Conservation (phyloP, 345 rosid genomes). For the Melaleuca alternifolia region DNA sequence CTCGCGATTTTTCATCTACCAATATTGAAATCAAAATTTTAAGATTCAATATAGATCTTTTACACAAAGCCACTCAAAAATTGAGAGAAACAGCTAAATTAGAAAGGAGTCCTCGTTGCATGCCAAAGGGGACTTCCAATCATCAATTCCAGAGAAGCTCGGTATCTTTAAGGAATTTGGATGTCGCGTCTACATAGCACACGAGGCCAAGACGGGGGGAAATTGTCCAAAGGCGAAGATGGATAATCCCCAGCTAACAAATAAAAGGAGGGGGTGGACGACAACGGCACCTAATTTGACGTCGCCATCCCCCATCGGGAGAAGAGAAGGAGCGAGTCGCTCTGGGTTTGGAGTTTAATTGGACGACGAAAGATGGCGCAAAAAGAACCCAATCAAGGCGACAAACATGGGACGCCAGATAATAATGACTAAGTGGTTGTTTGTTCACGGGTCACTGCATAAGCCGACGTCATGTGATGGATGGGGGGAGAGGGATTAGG, state of each 20-base stretch:
- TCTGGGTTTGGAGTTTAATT: background rate
- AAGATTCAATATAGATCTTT: no score
- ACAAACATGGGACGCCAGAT: background rate
- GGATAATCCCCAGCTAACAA: background rate
- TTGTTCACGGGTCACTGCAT: constrained; percentile 1
- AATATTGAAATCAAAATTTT: no score
- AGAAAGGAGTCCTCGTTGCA: background rate
- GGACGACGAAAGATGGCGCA: background rate
- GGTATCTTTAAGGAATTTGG: no score
- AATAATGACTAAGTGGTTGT: background rate
- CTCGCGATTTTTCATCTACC: no score
- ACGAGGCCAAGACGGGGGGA: background rate
- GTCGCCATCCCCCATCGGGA: background rate
- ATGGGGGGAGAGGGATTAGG: background rate
- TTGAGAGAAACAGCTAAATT: background rate
- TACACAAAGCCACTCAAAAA: background rate
- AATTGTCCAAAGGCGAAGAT: background rate
- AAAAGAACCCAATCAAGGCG: background rate
- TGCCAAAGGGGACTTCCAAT: background rate
- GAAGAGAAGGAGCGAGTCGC: background rate
- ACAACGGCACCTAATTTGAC: background rate
- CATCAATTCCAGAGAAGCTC: background rate
- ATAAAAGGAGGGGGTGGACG: background rate
- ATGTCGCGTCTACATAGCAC: background rate
- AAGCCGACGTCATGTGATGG: background rate